Base-by-base conservation (phyloP, 306 rosid species). In the Canavalia ensiformis region DNA sequence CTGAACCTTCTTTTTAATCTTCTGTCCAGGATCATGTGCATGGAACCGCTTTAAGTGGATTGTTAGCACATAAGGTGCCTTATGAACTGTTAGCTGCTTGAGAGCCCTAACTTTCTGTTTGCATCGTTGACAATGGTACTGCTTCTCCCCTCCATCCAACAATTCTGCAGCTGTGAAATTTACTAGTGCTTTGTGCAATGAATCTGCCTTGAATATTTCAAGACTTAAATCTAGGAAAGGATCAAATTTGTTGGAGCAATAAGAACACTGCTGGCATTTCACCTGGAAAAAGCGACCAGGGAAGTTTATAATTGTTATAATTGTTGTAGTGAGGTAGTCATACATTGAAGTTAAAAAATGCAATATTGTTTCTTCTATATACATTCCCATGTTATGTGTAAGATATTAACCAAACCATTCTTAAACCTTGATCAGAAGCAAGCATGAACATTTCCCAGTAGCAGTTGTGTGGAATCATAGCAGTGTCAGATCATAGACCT, bases 181-280 rank as follows among this genome's bases (percentile, higher is more conserved):
- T 39, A 73, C 74, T 65, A 96, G 94, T 33, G 99, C 99, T 84
- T 88, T 96, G 33, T 91, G 82, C 85, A 96, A 63, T 49, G 99
- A 90, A 81, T 93, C 93, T 73, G 97, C 97, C 92, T 90, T 87
- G 79, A 86, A 83, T 77, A 96, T 96, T 79, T 96, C 99, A 70
- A 96, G 96, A 76, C 99, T 96, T 83, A 96, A 80, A 92, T 96
- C 99, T 74, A 96, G 80, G 80, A 96, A 96, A 34, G 99, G 98
- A 88, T 96, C 98, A 65, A 88, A 93, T 55, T 86, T 96, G 91
- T 91, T 90, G 81, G 98, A 96, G 90, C 90, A 84, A 88, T 63
- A 72, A 29, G 93, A 89, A 81, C 99, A 96, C 85, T 93, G 94
- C 88, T 84, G 79, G 76, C 99, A 96, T 80, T 88, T 93, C 81